Evolutionary conservation across 495 filamentous ascomycete species (phyloP).

Genomic region (Pseudoneurospora amorphoporcata): DNA sequence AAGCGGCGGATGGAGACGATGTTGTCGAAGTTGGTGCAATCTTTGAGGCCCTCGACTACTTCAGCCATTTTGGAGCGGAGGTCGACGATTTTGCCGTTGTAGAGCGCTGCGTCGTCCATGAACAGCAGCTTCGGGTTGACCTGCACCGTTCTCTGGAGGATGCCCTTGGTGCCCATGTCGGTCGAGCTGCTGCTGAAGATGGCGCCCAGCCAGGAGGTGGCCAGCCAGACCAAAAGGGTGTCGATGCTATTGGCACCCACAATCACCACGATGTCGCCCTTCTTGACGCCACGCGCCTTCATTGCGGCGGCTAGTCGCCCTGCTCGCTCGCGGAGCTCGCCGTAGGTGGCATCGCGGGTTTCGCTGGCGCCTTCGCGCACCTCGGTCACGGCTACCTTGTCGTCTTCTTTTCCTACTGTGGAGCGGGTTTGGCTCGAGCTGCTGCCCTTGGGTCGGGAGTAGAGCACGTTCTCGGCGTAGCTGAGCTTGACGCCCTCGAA

Average conservation of each 20-base stretch:
- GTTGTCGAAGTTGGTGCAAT: slow-evolving; percentile 48
- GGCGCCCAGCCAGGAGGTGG: slow-evolving; percentile 53
- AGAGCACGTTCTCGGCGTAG: slow-evolving; percentile 56
- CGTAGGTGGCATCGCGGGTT: slow-evolving; percentile 50
- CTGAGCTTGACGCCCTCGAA: slow-evolving; percentile 55
- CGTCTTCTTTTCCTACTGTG: slow-evolving; percentile 54
- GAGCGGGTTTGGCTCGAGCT: slow-evolving; percentile 19
- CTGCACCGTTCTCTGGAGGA: slow-evolving; percentile 63
- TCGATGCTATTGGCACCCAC: slow-evolving; percentile 66
- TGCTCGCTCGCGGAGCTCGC: slow-evolving; percentile 44
- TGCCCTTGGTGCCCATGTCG: slow-evolving; percentile 69
- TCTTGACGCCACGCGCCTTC: slow-evolving; percentile 48
- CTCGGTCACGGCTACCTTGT: slow-evolving; percentile 57
- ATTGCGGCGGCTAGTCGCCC: slow-evolving; percentile 52
- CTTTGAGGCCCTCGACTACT: slow-evolving; percentile 49
- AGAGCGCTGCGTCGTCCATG: slow-evolving; percentile 66
- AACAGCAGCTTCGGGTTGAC: slow-evolving; percentile 62
- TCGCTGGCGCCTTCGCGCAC: slow-evolving; percentile 58
- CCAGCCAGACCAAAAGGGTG: slow-evolving; percentile 56
- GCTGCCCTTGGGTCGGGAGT: slow-evolving; percentile 26
- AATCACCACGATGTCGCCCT: slow-evolving; percentile 62
- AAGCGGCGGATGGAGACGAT: slow-evolving; percentile 60
- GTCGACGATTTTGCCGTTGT: slow-evolving; percentile 68
- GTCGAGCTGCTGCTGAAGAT: slow-evolving; percentile 64
- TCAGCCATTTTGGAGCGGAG: slow-evolving; percentile 60